Evolutionary conservation across 352 stramenopile species (phyloP), one percentile per base, ranked within the genome.

Genomic region (Phytophthora cajani): DNA sequence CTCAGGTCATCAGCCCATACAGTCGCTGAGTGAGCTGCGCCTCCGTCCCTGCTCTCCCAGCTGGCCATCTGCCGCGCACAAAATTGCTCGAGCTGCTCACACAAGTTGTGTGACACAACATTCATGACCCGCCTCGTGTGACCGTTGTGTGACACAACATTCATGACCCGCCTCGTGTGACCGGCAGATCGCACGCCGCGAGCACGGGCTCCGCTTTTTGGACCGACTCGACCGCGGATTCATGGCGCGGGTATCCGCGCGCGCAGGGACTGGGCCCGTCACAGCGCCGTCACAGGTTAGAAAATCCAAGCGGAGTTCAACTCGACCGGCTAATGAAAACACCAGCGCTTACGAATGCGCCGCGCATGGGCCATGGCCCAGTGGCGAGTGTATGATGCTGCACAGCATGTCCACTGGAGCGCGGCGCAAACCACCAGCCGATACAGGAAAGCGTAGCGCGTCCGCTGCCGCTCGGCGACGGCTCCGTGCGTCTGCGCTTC

Each of bases 1-100:
- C 71, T 75, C 66, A 78, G 71, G 23, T 71, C 59, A 74, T 71
- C 66, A 77, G 58, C 12, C 42, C 46, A 58, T 47, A 64, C 42
- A 56, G 50, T 55, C n/a, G 25, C 14, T 40, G 33, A 23, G 46
- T 69, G 44, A 50, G 38, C 38, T 58, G 55, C 58, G 55, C 25
- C 10, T 11, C 46, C 42, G 62, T 62, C 61, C 11, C 40, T 62
- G 36, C 46, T 63, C 54, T 33, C 23, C 68, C 69, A 72, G 64
- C 53, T 72, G 62, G 62, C 52, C n/a, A n/a, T 23, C 40, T 33
- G 30, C 21, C 25, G 21, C 14, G 65, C 49, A 47, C 36, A 42
- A 59, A 58, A 62, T 59, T 47, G 64, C 44, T 56, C 5, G 40
- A n/a, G 25, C 49, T 25, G 65, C 69, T 62, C 57, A 27, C 23